Evolutionary conservation across 768 basidiomycete genomes (phyloP), one percentile per base, ranked within the genome.

Genomic region (Roridomyces roridus): DNA sequence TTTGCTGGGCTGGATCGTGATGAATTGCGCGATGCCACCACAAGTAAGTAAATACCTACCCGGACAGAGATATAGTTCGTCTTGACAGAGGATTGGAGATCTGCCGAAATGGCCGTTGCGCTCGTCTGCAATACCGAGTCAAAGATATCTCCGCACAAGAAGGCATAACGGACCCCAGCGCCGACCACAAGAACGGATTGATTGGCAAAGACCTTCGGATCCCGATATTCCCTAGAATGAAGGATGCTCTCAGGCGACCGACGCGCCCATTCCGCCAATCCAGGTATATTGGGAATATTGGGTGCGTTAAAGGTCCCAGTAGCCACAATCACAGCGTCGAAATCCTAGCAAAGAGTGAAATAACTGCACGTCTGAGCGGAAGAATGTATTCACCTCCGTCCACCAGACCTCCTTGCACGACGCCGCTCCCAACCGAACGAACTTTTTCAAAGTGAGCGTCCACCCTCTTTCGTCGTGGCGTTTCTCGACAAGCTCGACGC

Each of bases 401-500:
- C 62, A 63, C 62, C 62, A 63, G 3, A 21, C 29, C 24, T 63
- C 62, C 35, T 59, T 62, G 47, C 60, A 21, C 20, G 60, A 45
- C 28, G 51, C 44, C 1, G 42, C n/a, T 12, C 48, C 55, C 14
- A 57, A 36, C 6, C 40, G 51, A 5, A 66, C 68, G 5, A 77
- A 65, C 26, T 70, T 58, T 57, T 75, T 75, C 18, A 74, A 57
- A 10, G 71, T 72, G 12, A 77, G 54, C 1, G 55, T 70, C 77
- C 75, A 77, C 8, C 75, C 76, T 12, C 59, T 35, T 12, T 48
- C 63, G 51, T 73, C 64, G n/a, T 65, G 46, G 0, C 69, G 62
- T 53, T 82, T 83, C 54, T 80, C 73, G 26, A 77, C 67, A 12
- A 65, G 67, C 51, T 83, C 80, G 7, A 84, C 80, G 10, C 81